These are phyloP conservation scores for Basipetospora sp. DNA, from an alignment of 2,329 filamentous ascomycete genomes.

Conservation along the genomic window DNA sequence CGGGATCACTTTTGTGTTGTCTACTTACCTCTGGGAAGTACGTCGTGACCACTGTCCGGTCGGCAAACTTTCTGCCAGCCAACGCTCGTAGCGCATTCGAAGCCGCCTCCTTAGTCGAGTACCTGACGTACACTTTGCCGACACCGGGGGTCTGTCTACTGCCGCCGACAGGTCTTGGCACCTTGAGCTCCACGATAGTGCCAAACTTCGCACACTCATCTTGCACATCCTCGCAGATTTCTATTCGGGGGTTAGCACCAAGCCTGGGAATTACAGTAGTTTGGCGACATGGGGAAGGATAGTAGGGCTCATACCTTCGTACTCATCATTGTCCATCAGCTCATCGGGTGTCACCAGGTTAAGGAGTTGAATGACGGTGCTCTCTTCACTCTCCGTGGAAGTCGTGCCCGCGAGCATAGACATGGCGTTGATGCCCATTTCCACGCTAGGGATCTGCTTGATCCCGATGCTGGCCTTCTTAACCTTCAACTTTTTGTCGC, in stretches of 20 bases:
- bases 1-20: background rate
- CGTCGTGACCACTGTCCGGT: slow-evolving; percentile 89
- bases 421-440: slow-evolving; percentile 95
- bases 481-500: slow-evolving; percentile 73
- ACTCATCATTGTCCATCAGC: slow-evolving; percentile 83
- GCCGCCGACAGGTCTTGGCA: slow-evolving; percentile 72
- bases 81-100: slow-evolving; percentile 77
- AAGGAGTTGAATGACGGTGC: slow-evolving; percentile 75
- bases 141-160: slow-evolving; percentile 76
- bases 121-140: slow-evolving; percentile 97
- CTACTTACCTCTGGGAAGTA: slow-evolving; percentile 76
- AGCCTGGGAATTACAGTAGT: too few relatives aligned
- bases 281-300: background rate
- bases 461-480: slow-evolving; percentile 80
- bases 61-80: slow-evolving; percentile 87
- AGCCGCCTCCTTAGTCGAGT: slow-evolving; percentile 60
- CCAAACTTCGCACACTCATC: slow-evolving; percentile 93
- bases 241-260: slow-evolving; percentile 35
- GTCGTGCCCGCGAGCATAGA: slow-evolving; percentile 90
- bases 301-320: slow-evolving; percentile 53
- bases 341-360: slow-evolving; percentile 99
- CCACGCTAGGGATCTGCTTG: slow-evolving; percentile 79
- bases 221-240: slow-evolving; percentile 88
- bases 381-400: slow-evolving; percentile 61
- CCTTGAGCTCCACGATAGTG: slow-evolving; percentile 71